phyloP scores from a whole-genome alignment of 345 rosid genomes.

The Hibiscus trionum region DNA sequence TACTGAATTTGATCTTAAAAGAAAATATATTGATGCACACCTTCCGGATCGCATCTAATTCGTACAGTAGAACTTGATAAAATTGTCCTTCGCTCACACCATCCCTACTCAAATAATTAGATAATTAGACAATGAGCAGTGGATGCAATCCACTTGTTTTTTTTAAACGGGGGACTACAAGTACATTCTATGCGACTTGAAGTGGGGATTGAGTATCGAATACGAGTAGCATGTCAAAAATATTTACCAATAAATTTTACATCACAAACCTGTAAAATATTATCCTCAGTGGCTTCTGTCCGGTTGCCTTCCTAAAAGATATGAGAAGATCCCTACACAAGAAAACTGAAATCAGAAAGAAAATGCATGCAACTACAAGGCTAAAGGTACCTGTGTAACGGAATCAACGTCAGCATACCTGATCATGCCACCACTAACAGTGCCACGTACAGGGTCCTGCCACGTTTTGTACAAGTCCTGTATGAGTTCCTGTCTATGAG shows the following conservation, averaged over 20 bases:
- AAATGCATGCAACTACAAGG: not conserved
- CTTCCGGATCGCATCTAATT: constrained; percentile 81
- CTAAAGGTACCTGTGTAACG: not conserved
- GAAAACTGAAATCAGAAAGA: not conserved
- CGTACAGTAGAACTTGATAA: constrained; percentile 78
- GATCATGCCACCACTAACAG: constrained; percentile 97
- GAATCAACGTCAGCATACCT: constrained; percentile 35
- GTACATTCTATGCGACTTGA: not conserved
- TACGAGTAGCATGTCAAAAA: not conserved
- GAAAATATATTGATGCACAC: constrained; percentile 22
- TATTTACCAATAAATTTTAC: not conserved
- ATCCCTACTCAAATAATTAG: constrained; percentile 43
- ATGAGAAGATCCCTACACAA: constrained; percentile 79
- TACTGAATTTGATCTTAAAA: not conserved
- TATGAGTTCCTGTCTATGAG: constrained; percentile 97
- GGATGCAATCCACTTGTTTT: not conserved
- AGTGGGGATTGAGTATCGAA: not conserved
- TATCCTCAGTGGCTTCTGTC: constrained; percentile 92
- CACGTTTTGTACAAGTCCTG: constrained; percentile 98
- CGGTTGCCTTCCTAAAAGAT: constrained; percentile 96
- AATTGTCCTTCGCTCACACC: constrained; percentile 99
- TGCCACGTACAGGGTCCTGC: constrained; percentile 98
- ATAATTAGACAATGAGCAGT: not conserved
- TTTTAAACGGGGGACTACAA: not conserved
- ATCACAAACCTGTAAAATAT: constrained; percentile 82